A percentile compares a stretch with the other conserved stretches of the same genome.
Evolutionary conservation across 2,329 filamentous ascomycete species (phyloP).

Genomic region (Verticillium zaregamsianum): DNA sequence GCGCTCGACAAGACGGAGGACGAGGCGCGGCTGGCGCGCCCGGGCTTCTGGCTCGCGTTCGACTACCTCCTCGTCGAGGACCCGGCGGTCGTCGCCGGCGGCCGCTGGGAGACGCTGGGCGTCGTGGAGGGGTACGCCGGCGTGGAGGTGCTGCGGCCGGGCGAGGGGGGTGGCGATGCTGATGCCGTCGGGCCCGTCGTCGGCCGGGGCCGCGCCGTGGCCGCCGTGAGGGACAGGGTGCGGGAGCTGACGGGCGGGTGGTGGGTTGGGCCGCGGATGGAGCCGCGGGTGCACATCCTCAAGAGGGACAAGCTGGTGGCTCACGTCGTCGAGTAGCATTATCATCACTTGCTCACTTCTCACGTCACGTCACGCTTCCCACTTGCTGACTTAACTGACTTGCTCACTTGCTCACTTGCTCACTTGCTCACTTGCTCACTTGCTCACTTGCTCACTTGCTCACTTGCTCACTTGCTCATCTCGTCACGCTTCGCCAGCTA

Average conservation of each 20-base stretch:
- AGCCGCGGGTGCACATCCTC: slow-evolving; percentile 49
- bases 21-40: slow-evolving; percentile 33
- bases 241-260: slow-evolving; percentile 51
- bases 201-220: slow-evolving; percentile 39
- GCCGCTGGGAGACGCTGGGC: slow-evolving; percentile 51
- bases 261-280: slow-evolving; percentile 62
- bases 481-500: too few relatives aligned
- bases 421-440: too few relatives aligned
- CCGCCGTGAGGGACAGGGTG: slow-evolving; percentile 33
- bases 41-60: slow-evolving; percentile 58
- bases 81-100: slow-evolving; percentile 37
- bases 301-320: slow-evolving; percentile 19
- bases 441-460: too few relatives aligned
- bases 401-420: too few relatives aligned
- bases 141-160: slow-evolving; percentile 52
- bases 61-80: slow-evolving; percentile 60
- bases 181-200: slow-evolving; percentile 26
- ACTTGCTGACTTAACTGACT: too few relatives aligned
- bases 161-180: slow-evolving; percentile 19
- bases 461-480: too few relatives aligned
- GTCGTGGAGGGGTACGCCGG: slow-evolving; percentile 56
- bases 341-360: too few relatives aligned
- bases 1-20: slow-evolving; percentile 60
- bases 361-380: too few relatives aligned
- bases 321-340: not conserved